phyloP scores from a whole-genome alignment of 192 early-diverging fungal species.

The Umbelopsis vinacea region DNA sequence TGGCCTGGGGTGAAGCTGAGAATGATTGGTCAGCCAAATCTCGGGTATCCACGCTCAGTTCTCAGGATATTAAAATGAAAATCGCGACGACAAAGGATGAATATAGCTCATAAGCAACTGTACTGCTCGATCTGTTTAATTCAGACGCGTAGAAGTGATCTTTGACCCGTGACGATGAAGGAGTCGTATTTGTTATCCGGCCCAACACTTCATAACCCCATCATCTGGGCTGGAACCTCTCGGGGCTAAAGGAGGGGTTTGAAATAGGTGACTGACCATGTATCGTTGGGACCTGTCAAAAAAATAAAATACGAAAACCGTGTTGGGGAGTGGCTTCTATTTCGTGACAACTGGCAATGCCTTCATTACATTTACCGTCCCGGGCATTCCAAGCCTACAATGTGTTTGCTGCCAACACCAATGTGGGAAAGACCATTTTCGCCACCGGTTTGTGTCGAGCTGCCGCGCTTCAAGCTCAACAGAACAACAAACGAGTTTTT shows the following conservation, averaged over 20 bases:
- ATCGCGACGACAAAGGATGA: neutral
- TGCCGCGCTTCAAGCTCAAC: slow-evolving; percentile 46
- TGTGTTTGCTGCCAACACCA: slow-evolving; percentile 81
- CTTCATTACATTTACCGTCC: slow-evolving; percentile 44
- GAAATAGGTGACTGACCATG: neutral
- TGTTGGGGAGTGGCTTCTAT: neutral
- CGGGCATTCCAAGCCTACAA: slow-evolving; percentile 63
- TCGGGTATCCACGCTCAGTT: neutral
- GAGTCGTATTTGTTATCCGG: no score
- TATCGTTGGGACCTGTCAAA: neutral
- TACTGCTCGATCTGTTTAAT: neutral
- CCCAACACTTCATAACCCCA: slow-evolving; percentile 5
- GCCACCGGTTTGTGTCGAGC: slow-evolving; percentile 70
- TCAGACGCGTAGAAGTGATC: neutral
- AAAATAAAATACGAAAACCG: neutral
- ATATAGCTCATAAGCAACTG: neutral
- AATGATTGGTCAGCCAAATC: slow-evolving; percentile 19
- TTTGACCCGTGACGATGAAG: no score
- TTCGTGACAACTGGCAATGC: slow-evolving; percentile 27
- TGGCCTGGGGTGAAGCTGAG: neutral
- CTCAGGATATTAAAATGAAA: neutral
- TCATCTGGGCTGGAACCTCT: neutral
- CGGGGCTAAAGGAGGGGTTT: neutral
- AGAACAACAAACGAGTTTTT: slow-evolving; percentile 51
- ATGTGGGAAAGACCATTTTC: slow-evolving; percentile 82